A percentile compares a stretch with the other conserved stretches of the same genome.
Conservation (phyloP, 352 stramenopile genomes). For the Phytophthora meadii region DNA sequence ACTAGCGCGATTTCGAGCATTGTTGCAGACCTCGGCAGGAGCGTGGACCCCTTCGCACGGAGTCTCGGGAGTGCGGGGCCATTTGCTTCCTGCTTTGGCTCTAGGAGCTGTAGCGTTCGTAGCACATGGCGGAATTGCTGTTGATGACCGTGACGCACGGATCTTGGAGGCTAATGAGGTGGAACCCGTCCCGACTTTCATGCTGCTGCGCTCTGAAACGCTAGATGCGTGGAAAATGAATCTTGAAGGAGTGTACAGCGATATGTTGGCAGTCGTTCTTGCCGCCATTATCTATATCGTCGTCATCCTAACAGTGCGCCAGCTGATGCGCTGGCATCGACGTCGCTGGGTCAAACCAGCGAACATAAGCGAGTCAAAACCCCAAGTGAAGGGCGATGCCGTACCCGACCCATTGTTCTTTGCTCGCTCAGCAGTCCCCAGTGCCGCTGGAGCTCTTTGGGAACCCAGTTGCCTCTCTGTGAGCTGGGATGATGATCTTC, state of each 20-base stretch:
- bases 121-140: slow-evolving; percentile 38
- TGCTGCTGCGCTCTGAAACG: slow-evolving; percentile 60
- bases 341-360: slow-evolving; percentile 31
- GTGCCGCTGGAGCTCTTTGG: slow-evolving; percentile 56
- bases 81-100: slow-evolving; percentile 44
- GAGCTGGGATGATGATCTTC: slow-evolving; percentile 59
- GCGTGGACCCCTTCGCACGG: slow-evolving; percentile 56
- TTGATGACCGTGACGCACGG: slow-evolving; percentile 48
- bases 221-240: slow-evolving; percentile 71
- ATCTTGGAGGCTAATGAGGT: slow-evolving; percentile 66
- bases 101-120: slow-evolving; percentile 50
- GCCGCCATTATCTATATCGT: slow-evolving; percentile 49
- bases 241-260: slow-evolving; percentile 58
- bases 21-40: slow-evolving; percentile 56
- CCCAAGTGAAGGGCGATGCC: slow-evolving; percentile 15
- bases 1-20: slow-evolving; percentile 47
- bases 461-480: slow-evolving; percentile 62
- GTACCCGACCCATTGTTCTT: slow-evolving; percentile 54
- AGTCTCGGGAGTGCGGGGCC: slow-evolving; percentile 49
- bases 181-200: slow-evolving; percentile 58
- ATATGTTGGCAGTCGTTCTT: slow-evolving; percentile 51
- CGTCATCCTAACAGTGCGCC: slow-evolving; percentile 33
- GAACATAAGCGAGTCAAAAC: slow-evolving; percentile 24
- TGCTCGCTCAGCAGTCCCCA: slow-evolving; percentile 49
- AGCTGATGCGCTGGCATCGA: slow-evolving; percentile 23